phyloP scores from a whole-genome alignment of 148 eudicot genomes.

The Nepenthes mirabilis region DNA sequence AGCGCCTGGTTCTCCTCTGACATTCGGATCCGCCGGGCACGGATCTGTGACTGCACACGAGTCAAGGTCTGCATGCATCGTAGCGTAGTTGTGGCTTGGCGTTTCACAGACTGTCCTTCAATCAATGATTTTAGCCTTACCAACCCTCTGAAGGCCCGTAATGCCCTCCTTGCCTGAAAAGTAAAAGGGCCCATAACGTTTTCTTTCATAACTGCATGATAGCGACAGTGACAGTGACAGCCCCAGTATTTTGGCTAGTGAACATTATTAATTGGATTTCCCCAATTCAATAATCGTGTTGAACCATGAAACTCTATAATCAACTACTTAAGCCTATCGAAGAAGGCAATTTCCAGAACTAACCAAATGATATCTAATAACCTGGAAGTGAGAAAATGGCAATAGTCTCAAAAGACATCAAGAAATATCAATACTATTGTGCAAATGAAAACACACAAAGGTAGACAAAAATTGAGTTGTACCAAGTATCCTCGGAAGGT shows the following conservation, averaged over 20 bases:
- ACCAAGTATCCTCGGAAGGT: conserved; percentile 79
- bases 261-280: too few relatives aligned
- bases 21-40: conserved; percentile 59
- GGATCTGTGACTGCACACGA: conserved; percentile 74
- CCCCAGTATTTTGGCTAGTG: too few relatives aligned
- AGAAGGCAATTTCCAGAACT: too few relatives aligned
- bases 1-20: conserved; percentile 72
- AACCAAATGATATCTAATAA: too few relatives aligned
- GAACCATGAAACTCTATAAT: too few relatives aligned
- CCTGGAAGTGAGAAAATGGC: too few relatives aligned
- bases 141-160: conserved; percentile 72
- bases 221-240: too few relatives aligned
- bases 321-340: too few relatives aligned
- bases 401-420: too few relatives aligned
- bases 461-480: background rate
- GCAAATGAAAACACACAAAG: background rate
- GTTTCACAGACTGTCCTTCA: conserved; percentile 78
- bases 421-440: background rate
- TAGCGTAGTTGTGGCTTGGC: conserved; percentile 63
- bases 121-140: conserved; percentile 71
- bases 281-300: too few relatives aligned
- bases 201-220: too few relatives aligned
- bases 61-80: conserved; percentile 83
- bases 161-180: conserved; percentile 70
- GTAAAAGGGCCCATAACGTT: background rate